A percentile compares a stretch with the other conserved stretches of the same genome.
phyloP scores from a whole-genome alignment of 1,284 basidiomycete species.

The Taiwanofungus camphoratus region DNA sequence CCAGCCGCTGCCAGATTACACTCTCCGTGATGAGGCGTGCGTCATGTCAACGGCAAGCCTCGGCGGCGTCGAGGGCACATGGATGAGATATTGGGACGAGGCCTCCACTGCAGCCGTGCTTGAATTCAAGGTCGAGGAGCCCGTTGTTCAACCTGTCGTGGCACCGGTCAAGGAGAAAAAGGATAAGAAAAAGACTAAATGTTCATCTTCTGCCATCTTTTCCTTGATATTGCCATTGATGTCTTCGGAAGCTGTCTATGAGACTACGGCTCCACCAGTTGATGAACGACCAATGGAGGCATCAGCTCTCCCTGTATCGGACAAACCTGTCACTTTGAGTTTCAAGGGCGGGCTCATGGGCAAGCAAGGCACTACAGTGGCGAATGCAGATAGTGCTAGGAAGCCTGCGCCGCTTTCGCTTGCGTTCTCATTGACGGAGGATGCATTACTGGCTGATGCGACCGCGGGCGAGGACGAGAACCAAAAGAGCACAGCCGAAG shows the following conservation, averaged over 20 bases:
- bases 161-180: conserved; percentile 56
- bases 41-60: conserved; percentile 56
- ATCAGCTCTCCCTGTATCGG: conserved; percentile 62
- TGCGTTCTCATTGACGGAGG: conserved; percentile 48
- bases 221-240: too few relatives aligned
- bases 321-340: conserved; percentile 72
- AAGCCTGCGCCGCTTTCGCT: conserved; percentile 37
- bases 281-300: conserved; percentile 37
- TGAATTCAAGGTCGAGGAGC: conserved; percentile 75
- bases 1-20: conserved; percentile 67
- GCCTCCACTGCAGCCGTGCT: conserved; percentile 61
- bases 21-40: conserved; percentile 69
- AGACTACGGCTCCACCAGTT: conserved; percentile 12
- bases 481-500: conserved; percentile 31
- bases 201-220: conserved; percentile 27
- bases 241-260: background rate
- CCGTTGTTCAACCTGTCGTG: conserved; percentile 33
- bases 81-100: conserved; percentile 84
- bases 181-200: conserved; percentile 58
- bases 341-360: conserved; percentile 48
- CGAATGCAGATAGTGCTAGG: conserved; percentile 17
- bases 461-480: conserved; percentile 19
- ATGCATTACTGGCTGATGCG: conserved; percentile 15
- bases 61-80: conserved; percentile 64
- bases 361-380: conserved; percentile 26